Percentiles rank a stretch among this genome's conserved stretches.
These are phyloP conservation scores for Komagataea norvegica DNA, from an alignment of 1,139 yeast species.

Conservation along the genomic window DNA sequence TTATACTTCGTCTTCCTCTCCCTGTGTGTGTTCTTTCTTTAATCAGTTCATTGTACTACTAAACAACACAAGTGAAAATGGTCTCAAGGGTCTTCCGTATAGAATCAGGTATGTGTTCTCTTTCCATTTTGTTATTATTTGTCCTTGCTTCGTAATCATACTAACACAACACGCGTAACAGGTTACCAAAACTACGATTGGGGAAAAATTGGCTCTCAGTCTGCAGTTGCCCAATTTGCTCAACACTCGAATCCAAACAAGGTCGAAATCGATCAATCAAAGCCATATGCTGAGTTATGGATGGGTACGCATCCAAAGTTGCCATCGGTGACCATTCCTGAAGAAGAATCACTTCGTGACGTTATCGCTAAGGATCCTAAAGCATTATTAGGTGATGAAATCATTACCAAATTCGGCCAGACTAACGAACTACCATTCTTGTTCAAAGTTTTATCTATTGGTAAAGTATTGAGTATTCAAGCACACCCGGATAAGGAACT, in stretches of 20 bases:
- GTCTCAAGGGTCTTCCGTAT: constrained; percentile 33
- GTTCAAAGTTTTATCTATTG: constrained; percentile 88
- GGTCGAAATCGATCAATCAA: constrained; percentile 55
- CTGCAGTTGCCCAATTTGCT: constrained; percentile 89
- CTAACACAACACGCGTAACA: constrained; percentile 8
- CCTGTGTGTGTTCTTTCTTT: background rate
- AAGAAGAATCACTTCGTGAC: constrained; percentile 57
- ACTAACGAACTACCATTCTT: constrained; percentile 78
- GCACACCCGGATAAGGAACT: constrained; percentile 95
- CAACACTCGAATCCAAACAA: constrained; percentile 57
- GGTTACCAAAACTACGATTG: constrained; percentile 74
- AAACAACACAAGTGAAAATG: constrained; percentile 20
- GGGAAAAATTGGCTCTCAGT: constrained; percentile 81
- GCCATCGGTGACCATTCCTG: constrained; percentile 62
- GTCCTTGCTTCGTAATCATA: background rate
- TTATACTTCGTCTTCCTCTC: background rate
- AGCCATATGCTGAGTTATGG: constrained; percentile 93
- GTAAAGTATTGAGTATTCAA: constrained; percentile 89
- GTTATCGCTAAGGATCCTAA: constrained; percentile 59
- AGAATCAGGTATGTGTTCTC: constrained; percentile 31
- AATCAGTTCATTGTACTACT: background rate
- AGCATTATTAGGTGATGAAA: constrained; percentile 48
- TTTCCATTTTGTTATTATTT: background rate
- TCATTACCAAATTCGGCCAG: constrained; percentile 64
- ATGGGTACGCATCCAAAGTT: constrained; percentile 98